These are phyloP conservation scores for Centella asiatica DNA, from an alignment of 129 eudicot genomes.

Conservation along the genomic window DNA sequence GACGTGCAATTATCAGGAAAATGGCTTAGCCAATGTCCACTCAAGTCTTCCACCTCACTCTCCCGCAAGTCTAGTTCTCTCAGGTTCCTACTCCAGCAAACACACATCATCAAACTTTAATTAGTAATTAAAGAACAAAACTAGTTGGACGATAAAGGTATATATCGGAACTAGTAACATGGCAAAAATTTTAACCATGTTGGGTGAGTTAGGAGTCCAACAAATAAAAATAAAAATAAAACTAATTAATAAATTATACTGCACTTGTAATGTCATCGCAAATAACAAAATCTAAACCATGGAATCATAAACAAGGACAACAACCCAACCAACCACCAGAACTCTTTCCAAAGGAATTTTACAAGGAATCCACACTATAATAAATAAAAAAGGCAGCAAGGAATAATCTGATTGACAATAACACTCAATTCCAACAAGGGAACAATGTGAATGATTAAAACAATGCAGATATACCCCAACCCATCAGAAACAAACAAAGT, in stretches of 20 bases:
- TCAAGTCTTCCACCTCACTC: slow-evolving; percentile 83
- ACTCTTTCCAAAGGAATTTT: neutral
- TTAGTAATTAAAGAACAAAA: neutral
- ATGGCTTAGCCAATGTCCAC: slow-evolving; percentile 87
- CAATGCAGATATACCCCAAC: too few relatives aligned
- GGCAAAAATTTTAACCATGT: too few relatives aligned
- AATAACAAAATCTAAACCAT: too few relatives aligned
- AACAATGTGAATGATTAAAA: neutral
- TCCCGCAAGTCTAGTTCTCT: slow-evolving; percentile 73
- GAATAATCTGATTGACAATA: neutral
- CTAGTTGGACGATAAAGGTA: neutral
- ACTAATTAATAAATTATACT: neutral
- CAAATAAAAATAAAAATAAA: neutral
- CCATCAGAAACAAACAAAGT: neutral
- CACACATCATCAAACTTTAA: neutral
- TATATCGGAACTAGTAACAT: too few relatives aligned
- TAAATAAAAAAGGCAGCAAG: neutral
- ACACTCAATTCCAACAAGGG: neutral
- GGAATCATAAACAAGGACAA: neutral
- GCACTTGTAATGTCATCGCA: neutral
- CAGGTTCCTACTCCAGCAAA: slow-evolving; percentile 42
- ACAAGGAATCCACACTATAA: neutral
- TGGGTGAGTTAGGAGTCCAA: too few relatives aligned
- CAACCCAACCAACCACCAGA: neutral
- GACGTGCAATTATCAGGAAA: slow-evolving; percentile 75